Evolutionary conservation across 2,329 filamentous ascomycete species (phyloP), one percentile per base, ranked within the genome.

Genomic region (Aspergillus sp.): DNA sequence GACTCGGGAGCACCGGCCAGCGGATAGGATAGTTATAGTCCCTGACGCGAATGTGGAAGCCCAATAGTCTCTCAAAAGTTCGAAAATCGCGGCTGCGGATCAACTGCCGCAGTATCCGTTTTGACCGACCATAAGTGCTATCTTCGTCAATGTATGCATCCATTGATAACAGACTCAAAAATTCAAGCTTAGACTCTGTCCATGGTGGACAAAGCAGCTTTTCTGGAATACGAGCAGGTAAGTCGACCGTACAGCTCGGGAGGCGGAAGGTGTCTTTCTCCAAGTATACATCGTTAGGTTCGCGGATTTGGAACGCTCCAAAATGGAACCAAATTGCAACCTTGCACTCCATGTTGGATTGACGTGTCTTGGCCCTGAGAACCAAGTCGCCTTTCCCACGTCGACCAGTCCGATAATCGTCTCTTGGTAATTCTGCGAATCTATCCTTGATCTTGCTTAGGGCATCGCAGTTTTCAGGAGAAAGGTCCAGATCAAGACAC

Each of bases 101-200:
- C 32, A 68, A 49, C 36, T 60, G 53, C 5, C 58, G 54, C 2
- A 68, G 53, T 4, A 66, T 54, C 1, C 52, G 53, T 12, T 56
- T 57, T 1, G 65, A 65, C 6, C 67, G 60, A 1, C 58, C 46
- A 6, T 49, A 52, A 1, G 33, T 33, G 3, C 56, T 48, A 29
- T 67, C 60, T 19, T 63, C 60, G 39, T 70, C 66, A n/a, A 69
- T 55, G 32, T 65, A 68, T 5, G 66, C 64, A 27, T 63, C 60
- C 10, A 48, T 45, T 1, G 64, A 58, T 1, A 73, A 49, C 0
- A 72, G 47, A 10, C 61, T 52, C 2, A 73, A 56, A 7, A 72
- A 61, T 27, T 65, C 60, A 5, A 72, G 53, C 33, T 69, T 66
- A 6, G 59, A 43, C 5, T 60, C 52, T 0, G 66, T 68, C 68